Conservation (phyloP, 345 rosid species). For the Brassica juncea region DNA sequence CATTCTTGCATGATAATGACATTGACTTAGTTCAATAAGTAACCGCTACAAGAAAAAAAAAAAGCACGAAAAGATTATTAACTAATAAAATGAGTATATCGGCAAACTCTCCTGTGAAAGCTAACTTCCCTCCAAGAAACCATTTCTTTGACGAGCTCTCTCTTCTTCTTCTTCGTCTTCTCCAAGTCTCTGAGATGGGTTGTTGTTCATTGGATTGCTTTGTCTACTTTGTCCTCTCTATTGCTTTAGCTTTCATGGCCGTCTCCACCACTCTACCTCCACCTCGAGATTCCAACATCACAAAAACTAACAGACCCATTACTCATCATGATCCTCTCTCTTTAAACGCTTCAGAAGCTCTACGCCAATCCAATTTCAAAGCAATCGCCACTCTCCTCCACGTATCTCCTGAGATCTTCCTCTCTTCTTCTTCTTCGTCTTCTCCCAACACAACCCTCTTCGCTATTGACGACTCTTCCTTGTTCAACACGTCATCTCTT, state of each 20-base stretch:
- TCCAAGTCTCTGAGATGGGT: conserved; percentile 9
- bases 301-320: conserved; percentile 16
- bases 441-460: conserved; percentile 69
- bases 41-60: background rate
- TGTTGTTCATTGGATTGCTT: conserved; percentile 48
- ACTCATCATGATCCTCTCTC: conserved; percentile 43
- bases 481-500: conserved; percentile 48
- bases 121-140: conserved; percentile 14
- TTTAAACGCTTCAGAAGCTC: conserved; percentile 55
- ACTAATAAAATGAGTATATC: background rate
- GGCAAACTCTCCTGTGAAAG: background rate
- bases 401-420: conserved; percentile 61
- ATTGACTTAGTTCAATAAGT: background rate
- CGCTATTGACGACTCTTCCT: conserved; percentile 64
- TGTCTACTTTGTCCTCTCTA: conserved; percentile 58
- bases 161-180: conserved; percentile 22
- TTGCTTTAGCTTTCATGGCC: conserved; percentile 65
- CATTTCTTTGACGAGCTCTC: background rate
- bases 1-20: background rate
- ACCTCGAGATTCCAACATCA: conserved; percentile 33
- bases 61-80: background rate
- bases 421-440: conserved; percentile 56
- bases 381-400: conserved; percentile 61
- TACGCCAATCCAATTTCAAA: conserved; percentile 63
- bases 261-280: conserved; percentile 54